These are phyloP conservation scores for Solanum hybrid DNA, from an alignment of 305 asterid genomes.

Conservation along the genomic window DNA sequence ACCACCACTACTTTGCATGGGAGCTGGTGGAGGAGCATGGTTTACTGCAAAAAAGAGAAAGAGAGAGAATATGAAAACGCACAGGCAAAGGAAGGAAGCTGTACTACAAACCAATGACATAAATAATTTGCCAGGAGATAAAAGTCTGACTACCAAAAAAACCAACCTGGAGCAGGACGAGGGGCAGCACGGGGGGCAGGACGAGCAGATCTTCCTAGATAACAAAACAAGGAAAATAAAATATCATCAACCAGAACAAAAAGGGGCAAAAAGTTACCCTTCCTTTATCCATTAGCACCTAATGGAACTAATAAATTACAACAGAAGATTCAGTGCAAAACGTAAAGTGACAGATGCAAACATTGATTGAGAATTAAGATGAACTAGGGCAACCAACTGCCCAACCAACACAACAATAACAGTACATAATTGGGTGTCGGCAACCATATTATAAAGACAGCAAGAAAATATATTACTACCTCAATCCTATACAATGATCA, in stretches of 20 bases:
- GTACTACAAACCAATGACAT: not conserved
- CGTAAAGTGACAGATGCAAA: not conserved
- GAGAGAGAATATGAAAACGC: not conserved
- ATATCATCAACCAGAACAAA: not conserved
- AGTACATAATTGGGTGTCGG: not conserved
- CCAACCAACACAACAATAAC: not conserved
- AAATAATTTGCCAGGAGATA: not conserved
- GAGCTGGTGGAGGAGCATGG: constrained; percentile 69
- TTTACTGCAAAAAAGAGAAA: constrained; percentile 25
- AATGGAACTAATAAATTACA: not conserved
- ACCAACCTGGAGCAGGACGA: constrained; percentile 5
- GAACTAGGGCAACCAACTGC: not conserved
- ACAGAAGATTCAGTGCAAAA: not conserved
- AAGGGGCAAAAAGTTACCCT: not conserved
- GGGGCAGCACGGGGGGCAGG: constrained; percentile 54
- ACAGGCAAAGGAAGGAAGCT: not conserved
- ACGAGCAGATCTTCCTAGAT: constrained; percentile 55
- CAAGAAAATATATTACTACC: not conserved
- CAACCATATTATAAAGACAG: not conserved
- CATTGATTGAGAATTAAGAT: not conserved
- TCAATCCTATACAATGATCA: not conserved
- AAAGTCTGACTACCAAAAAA: not conserved
- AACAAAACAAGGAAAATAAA: not conserved
- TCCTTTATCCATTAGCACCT: not conserved
- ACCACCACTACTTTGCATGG: constrained; percentile 30